Evolutionary conservation across 768 basidiomycete genomes (phyloP).

Genomic region (Xerocomus potaroensis): DNA sequence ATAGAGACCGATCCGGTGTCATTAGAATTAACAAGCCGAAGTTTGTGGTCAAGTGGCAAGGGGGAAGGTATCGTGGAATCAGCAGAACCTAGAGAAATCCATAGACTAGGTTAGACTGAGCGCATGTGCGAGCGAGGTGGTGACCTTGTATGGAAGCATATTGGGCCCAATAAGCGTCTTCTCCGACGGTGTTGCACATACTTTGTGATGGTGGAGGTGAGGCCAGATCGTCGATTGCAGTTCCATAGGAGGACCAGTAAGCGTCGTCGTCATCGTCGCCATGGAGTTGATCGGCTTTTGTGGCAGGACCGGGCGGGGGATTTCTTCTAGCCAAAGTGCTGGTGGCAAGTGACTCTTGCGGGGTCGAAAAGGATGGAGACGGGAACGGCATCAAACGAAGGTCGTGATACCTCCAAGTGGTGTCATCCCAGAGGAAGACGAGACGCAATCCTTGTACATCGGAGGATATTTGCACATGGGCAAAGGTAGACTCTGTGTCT

Average conservation of each 20-base stretch:
- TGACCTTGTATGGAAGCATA: conserved; percentile 68
- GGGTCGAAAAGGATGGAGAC: conserved; percentile 27
- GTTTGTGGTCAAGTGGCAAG: conserved; percentile 29
- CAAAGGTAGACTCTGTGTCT: conserved; percentile 50
- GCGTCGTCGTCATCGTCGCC: conserved; percentile 45
- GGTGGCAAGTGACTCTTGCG: conserved; percentile 22
- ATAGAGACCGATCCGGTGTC: conserved; percentile 2
- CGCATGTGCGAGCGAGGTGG: conserved; percentile 7
- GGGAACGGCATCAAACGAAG: conserved; percentile 70
- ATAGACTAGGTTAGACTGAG: conserved; percentile 4
- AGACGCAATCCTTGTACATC: conserved; percentile 44
- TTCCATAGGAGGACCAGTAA: conserved; percentile 68
- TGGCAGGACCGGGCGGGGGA: background rate
- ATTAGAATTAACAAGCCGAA: conserved; percentile 10
- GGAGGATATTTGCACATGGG: conserved; percentile 50
- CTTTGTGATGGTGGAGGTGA: conserved; percentile 14
- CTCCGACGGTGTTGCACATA: conserved; percentile 18
- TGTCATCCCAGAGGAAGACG: conserved; percentile 63
- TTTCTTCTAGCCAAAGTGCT: background rate
- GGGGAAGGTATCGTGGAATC: conserved; percentile 66
- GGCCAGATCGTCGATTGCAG: conserved; percentile 28
- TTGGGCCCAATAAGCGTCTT: conserved; percentile 76
- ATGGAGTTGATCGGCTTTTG: conserved; percentile 20
- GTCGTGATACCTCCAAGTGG: conserved; percentile 69
- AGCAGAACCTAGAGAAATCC: conserved; percentile 49